Evolutionary conservation across 2,329 filamentous ascomycete genomes (phyloP), one percentile per base, ranked within the genome.

Genomic region (Thielaviopsis punctulata): DNA sequence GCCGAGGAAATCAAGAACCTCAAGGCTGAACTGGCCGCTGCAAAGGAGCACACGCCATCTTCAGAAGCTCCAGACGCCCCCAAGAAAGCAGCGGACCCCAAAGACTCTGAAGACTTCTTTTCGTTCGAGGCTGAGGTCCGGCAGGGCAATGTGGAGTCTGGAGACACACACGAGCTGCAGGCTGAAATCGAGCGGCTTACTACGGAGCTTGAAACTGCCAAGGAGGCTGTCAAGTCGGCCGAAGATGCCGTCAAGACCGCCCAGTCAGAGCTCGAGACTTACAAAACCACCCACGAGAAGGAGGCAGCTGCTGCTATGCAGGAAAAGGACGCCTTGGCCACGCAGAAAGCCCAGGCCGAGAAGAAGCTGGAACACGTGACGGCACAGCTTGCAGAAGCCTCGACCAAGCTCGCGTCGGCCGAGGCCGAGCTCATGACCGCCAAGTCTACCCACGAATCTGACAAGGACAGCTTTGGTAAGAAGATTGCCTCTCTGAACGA

Each of bases 91-190:
- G 4, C 58, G 66, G 46, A 59, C 60, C 19, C 57, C 62, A 7
- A 62, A 65, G 27, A 62, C 65, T 7, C 52, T 56, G 7, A 57
- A 53, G 86, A 94, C 48, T 84, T 95, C 66, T 95, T 95, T 66
- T 95, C 88, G 0, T 93, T 88, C 59, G 89, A 96, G 54, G 82
- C 83, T 49, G 90, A 96, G 65, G 73, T 93, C 13, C 84, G 86
- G 1, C 83, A 92, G 58, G 65, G 92, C 3, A 73, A 80, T 49
- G 75, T 80, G 53, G 85, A 84, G 60, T 70, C 81, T 10, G 75
- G 77, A 43, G 81, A 90, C 64, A 79, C 92, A 36, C 75, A 79
- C 50, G 75, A 73, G 45, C 75, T 96, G 13, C 81, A 82, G 58
- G 66, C 70, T 2, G 79, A 92, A 59, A 77, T 93, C 24, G 71